Evolutionary conservation across 345 rosid genomes (phyloP).

Genomic region (Eucalyptus pauciflora): DNA sequence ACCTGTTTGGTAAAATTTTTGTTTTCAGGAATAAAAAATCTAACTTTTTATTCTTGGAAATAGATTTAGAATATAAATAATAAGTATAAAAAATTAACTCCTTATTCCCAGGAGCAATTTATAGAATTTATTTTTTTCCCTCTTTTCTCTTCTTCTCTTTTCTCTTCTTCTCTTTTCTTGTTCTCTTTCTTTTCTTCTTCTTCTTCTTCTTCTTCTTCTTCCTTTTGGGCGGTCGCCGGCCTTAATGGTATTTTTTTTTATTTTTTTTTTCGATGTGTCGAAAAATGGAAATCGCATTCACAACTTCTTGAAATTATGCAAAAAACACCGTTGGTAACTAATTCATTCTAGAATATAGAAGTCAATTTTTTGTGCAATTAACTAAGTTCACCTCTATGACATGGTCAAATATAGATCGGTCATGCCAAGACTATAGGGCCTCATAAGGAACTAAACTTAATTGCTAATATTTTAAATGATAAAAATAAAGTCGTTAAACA

Average conservation of each 20-base stretch:
- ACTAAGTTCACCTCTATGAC: background rate
- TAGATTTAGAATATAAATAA: too few species aligned
- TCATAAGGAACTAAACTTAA: background rate
- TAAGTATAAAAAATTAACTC: too few species aligned
- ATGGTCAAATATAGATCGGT: background rate
- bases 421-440: background rate
- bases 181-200: too few species aligned
- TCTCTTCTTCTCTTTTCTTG: too few species aligned
- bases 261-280: background rate
- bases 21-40: too few species aligned
- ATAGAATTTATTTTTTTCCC: too few species aligned
- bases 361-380: background rate
- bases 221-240: too few species aligned
- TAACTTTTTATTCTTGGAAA: too few species aligned
- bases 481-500: background rate
- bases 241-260: background rate
- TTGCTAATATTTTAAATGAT: background rate
- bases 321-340: fast-evolving
- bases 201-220: too few species aligned
- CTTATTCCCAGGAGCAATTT: too few species aligned
- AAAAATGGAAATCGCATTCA: background rate
- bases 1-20: too few species aligned
- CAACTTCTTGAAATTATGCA: background rate
- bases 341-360: background rate
- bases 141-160: too few species aligned